Evolutionary conservation across 768 basidiomycete species (phyloP).

Genomic region (Rubroboletus pulcherrimus): DNA sequence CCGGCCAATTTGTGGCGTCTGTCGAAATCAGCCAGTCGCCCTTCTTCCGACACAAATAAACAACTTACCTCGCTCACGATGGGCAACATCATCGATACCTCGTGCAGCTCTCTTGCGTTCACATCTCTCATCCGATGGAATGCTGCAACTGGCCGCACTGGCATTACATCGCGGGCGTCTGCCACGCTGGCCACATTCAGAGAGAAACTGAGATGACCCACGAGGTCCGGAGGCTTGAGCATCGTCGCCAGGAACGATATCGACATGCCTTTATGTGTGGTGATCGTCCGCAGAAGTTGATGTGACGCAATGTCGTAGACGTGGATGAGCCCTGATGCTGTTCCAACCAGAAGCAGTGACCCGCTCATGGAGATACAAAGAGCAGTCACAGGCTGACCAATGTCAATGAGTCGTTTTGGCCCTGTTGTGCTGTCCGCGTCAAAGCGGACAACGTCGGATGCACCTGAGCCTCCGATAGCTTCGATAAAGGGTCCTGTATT

Average conservation of each 20-base stretch:
- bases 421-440: constrained; percentile 45
- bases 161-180: constrained; percentile 53
- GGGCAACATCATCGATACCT: constrained; percentile 61
- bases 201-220: constrained; percentile 70
- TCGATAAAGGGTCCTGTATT: constrained; percentile 49
- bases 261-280: constrained; percentile 59
- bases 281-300: constrained; percentile 80
- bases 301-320: constrained; percentile 88
- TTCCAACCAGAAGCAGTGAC: constrained; percentile 80
- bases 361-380: constrained; percentile 76
- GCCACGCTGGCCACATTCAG: constrained; percentile 34
- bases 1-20: constrained; percentile 17
- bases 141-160: constrained; percentile 59
- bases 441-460: constrained; percentile 67
- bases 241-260: constrained; percentile 76
- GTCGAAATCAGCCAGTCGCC: background rate
- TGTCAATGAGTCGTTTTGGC: constrained; percentile 62
- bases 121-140: constrained; percentile 73
- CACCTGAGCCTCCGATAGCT: constrained; percentile 73
- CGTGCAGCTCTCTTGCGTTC: constrained; percentile 65
- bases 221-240: constrained; percentile 82
- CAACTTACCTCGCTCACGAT: constrained; percentile 39
- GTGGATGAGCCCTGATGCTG: constrained; percentile 65
- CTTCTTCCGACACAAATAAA: background rate
- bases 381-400: constrained; percentile 67